Conservation (phyloP, 805 yeast species). For the Cyberlindnera maritima region DNA sequence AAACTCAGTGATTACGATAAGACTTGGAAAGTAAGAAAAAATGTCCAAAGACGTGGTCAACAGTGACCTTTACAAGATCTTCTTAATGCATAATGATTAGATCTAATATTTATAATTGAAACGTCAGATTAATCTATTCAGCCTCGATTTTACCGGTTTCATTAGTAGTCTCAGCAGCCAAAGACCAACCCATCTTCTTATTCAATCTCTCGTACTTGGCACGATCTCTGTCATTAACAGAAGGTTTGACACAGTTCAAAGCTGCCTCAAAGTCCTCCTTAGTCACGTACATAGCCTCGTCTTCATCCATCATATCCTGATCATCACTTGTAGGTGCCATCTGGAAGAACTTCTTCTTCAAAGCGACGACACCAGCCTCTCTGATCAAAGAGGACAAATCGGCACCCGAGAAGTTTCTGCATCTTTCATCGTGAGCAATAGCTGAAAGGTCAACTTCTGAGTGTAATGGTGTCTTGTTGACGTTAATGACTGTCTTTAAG, state of each 20-base stretch:
- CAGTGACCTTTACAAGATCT: constrained; percentile 17
- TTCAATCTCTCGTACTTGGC: constrained; percentile 70
- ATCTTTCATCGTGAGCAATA: constrained; percentile 73
- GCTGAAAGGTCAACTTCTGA: constrained; percentile 54
- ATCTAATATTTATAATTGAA: not conserved
- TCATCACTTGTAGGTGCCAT: constrained; percentile 43
- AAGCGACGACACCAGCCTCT: constrained; percentile 90
- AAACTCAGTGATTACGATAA: constrained; percentile 45
- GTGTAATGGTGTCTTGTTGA: constrained; percentile 75
- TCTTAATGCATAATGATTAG: constrained; percentile 4
- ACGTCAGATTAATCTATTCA: not conserved
- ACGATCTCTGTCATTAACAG: constrained; percentile 86
- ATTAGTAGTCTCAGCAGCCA: constrained; percentile 31
- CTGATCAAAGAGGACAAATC: constrained; percentile 89
- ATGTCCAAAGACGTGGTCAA: constrained; percentile 47
- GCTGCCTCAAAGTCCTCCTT: constrained; percentile 69
- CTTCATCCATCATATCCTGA: constrained; percentile 45
- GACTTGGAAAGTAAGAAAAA: constrained; percentile 56
- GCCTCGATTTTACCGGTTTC: constrained; percentile 13
- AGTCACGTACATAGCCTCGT: constrained; percentile 51
- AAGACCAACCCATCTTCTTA: constrained; percentile 72
- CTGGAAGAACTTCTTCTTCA: constrained; percentile 68
- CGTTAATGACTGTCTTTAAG: constrained; percentile 66
- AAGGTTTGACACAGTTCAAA: constrained; percentile 74
- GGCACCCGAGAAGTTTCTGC: constrained; percentile 93